Conservation (phyloP, 2,329 filamentous ascomycete species). For the Aureobasidium leucospermi region DNA sequence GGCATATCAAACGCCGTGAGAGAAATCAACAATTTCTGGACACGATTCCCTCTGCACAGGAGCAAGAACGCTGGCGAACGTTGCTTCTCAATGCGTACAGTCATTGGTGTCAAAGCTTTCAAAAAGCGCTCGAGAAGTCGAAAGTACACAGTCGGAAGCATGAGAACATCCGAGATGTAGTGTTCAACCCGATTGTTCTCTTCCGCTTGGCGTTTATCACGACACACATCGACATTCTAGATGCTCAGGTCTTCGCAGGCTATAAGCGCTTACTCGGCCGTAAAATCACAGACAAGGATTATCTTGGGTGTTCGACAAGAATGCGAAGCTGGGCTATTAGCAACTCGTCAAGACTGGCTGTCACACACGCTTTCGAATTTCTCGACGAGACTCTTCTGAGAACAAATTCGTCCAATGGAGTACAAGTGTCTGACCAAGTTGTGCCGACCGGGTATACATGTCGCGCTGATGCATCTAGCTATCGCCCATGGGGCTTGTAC, state of each 20-base stretch:
- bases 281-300: slow-evolving; percentile 73
- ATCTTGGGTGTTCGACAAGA: slow-evolving; percentile 67
- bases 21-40: slow-evolving; percentile 83
- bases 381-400: slow-evolving; percentile 68
- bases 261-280: slow-evolving; percentile 76
- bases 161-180: slow-evolving; percentile 51
- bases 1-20: slow-evolving; percentile 94
- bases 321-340: slow-evolving; percentile 86
- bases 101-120: slow-evolving; percentile 84
- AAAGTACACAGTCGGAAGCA: slow-evolving; percentile 24
- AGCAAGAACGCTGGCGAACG: slow-evolving; percentile 81
- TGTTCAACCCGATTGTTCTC: slow-evolving; percentile 76
- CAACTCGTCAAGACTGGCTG: slow-evolving; percentile 76
- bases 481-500: slow-evolving; percentile 88
- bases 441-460: slow-evolving; percentile 58
- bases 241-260: slow-evolving; percentile 88
- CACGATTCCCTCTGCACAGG: slow-evolving; percentile 69
- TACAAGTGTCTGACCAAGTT: slow-evolving; percentile 21
- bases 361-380: slow-evolving; percentile 83
- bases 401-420: slow-evolving; percentile 19
- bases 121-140: slow-evolving; percentile 61
- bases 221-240: slow-evolving; percentile 90
- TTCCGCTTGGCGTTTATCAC: slow-evolving; percentile 93
- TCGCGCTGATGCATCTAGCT: slow-evolving; percentile 76
- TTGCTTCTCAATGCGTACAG: slow-evolving; percentile 81